Evolutionary conservation across 495 filamentous ascomycete species (phyloP), one percentile per base, ranked within the genome.

Genomic region (Beverwykella pulmonaria): DNA sequence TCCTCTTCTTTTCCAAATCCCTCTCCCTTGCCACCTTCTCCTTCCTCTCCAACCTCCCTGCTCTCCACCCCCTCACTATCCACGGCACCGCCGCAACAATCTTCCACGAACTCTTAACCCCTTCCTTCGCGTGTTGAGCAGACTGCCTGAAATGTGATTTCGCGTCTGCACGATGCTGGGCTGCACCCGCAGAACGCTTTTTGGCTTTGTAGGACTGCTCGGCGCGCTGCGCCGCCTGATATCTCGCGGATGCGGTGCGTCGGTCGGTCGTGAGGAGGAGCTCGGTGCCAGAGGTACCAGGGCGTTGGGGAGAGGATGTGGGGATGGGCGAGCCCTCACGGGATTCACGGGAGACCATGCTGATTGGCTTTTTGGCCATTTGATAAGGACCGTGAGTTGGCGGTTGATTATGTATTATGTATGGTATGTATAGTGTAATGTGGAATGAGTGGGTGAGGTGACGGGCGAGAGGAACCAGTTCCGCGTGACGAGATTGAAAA

Each of bases 131-230:
- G n/a, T 63, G 49, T 1, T 34, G 4, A 7, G n/a, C 60, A 6
- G 29, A 36, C 36, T 63, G 26, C 32, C 10, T 20, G 25, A 54
- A 63, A 32, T 63, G 60, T 1, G 22, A 20, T 32, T 29, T 55
- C 20, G 60, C 60, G 10, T 63, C 60, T 4, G 14, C 10, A 22
- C 60, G 60, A 55, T 63, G 60, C 25, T 54, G 49, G 9, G 20
- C 19, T 26, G 60, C 60, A 10, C 49, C 48, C 14, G 27, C 30
- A n/a, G 60, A 53, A 9, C 60, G 48, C 20, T 63, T 63, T 22
- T 63, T 63, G 1, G 60, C 60, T 36, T 63, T 63, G 49, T 63
- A 63, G 9, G 60, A 44, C 10, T 25, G 34, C 23, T 63, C 60
- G 17, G 60, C 60, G 50, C 60, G 60, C 30, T 63, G 60, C 15